phyloP scores from a whole-genome alignment of 441 rosid genomes.

The Populus hybrid region DNA sequence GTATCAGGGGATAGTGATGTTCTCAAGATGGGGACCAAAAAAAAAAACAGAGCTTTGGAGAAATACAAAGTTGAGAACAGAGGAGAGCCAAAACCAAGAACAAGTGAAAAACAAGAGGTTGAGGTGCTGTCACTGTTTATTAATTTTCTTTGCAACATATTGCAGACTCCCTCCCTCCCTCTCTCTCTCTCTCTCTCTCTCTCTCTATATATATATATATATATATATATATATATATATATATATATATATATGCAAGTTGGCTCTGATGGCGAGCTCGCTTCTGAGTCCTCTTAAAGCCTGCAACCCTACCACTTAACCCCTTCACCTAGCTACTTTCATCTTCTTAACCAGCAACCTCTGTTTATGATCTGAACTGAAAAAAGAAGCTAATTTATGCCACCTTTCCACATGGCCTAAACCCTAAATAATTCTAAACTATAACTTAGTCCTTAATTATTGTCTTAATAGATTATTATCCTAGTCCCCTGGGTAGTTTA shows the following conservation, averaged over 20 bases:
- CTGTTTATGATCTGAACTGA: not conserved
- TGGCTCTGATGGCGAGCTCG: not conserved
- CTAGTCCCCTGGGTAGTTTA: not conserved
- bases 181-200: no score
- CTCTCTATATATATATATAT: no score
- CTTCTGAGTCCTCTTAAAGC: not conserved
- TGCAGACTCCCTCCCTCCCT: not conserved
- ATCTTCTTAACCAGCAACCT: not conserved
- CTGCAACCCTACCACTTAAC: not conserved
- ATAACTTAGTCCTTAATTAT: not conserved
- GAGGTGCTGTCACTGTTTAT: conserved; percentile 20
- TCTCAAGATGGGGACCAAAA: no score
- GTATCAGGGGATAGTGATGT: conserved; percentile 13
- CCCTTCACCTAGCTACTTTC: not conserved
- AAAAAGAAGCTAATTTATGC: not conserved
- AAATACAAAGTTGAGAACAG: not conserved
- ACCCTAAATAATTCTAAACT: no score
- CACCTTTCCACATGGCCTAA: not conserved
- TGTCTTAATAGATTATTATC: not conserved
- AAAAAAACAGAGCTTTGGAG: not conserved
- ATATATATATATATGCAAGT: not conserved
- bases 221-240: no score
- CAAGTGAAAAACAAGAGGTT: conserved; percentile 3
- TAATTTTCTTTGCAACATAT: not conserved
- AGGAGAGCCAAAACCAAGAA: not conserved